Base-by-base conservation (phyloP, 1,284 basidiomycete genomes). In the Phaffia rhodozyma region DNA sequence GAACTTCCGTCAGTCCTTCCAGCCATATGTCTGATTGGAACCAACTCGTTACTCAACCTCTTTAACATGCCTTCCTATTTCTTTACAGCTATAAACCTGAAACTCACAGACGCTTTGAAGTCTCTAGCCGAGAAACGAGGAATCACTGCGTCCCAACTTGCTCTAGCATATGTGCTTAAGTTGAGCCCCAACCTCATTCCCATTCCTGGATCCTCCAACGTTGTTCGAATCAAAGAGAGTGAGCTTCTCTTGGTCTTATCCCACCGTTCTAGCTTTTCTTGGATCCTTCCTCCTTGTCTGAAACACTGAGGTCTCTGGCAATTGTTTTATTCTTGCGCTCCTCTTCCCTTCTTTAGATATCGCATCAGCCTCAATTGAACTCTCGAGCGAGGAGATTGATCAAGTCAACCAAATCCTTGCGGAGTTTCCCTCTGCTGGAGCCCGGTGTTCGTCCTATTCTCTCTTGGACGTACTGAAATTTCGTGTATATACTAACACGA, bases 131-230 rank as follows among this genome's bases (percentile, higher is more conserved):
- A 73, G 55, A 77, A 76, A 71, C 82, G 81, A 72, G 77, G 76
- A 0, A 71, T 82, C 32, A 81, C 81, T 0, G 73, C 81, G 0
- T 79, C 81, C 0, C 84, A 86, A 71, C 75, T 87, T 18, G 77
- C 79, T 48, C 76, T 87, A 48, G 83, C 84, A 0, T 87, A 84
- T 83, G 77, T 85, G 11, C 71, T 75, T 30, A 71, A 76, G 1
- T 76, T 79, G 55, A 80, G 78, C 21, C 71, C 73, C 25, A 79
- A 80, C 58, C 75, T 81, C 52, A 76, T 84, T 58, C 82, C 82
- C 0, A 78, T 84, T 54, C 81, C 82, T 0, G 82, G 82, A 5
- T 81, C 80, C 1, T 80, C 79, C 53, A 77, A 75, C 62, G 68
- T 71, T 32, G 67, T 68, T 27, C 76, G 82, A 32, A 79, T 78